Evolutionary conservation across 257 asterid species (phyloP).

Genomic region (Lithospermum erythrorhizon): DNA sequence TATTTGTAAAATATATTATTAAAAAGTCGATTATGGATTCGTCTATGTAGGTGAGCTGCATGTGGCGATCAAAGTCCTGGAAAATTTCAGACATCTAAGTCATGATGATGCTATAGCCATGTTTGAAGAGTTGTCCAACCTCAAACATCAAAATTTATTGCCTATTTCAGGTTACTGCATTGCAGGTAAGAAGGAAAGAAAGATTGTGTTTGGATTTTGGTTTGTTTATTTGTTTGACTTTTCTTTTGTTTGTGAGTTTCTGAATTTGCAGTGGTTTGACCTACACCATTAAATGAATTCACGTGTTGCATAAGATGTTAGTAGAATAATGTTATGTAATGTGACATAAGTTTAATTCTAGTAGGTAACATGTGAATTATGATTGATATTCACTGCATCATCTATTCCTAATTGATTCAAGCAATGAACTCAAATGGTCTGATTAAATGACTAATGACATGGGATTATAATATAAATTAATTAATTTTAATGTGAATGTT

Average conservation of each 20-base stretch:
- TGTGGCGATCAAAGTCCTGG: conserved; percentile 89
- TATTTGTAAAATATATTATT: too few species aligned
- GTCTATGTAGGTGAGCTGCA: conserved; percentile 51
- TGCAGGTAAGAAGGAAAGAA: conserved; percentile 45
- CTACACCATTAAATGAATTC: conserved; percentile 41
- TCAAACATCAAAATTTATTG: conserved; percentile 69
- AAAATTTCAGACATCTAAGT: conserved; percentile 44
- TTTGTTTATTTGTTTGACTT: neutral
- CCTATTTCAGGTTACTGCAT: conserved; percentile 85
- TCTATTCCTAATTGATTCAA: neutral
- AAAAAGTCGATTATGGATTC: too few species aligned
- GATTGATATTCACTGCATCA: neutral
- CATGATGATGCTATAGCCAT: conserved; percentile 55
- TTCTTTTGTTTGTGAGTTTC: neutral
- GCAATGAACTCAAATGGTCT: neutral
- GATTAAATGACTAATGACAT: neutral
- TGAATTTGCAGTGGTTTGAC: conserved; percentile 11
- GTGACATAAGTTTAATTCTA: conserved; percentile 10
- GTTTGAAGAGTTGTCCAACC: conserved; percentile 61
- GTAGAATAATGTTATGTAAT: neutral
- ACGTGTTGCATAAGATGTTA: conserved; percentile 34
- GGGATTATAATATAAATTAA: too few species aligned
- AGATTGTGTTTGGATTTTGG: neutral
- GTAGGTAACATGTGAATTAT: conserved; percentile 22
- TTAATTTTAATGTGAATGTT: too few species aligned